phyloP scores from a whole-genome alignment of 306 rosid genomes.

The Prinsepia uniflora region DNA sequence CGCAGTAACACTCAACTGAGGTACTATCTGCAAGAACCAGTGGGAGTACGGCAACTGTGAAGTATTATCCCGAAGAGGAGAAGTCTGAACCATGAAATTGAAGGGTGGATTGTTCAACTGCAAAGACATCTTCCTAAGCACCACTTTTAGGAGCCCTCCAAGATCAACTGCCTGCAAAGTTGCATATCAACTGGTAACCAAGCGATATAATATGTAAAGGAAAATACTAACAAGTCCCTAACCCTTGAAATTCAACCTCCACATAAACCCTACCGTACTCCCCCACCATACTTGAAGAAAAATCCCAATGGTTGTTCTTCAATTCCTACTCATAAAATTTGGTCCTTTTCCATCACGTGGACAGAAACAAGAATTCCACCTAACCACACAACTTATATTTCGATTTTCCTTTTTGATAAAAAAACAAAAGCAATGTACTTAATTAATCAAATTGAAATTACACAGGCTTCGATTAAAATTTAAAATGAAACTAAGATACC shows the following conservation, averaged over 20 bases:
- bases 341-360: background rate
- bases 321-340: background rate
- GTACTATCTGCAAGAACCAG: constrained; percentile 79
- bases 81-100: constrained; percentile 73
- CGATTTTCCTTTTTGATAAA: background rate
- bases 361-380: no score
- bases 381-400: background rate
- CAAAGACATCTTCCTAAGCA: constrained; percentile 60
- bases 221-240: background rate
- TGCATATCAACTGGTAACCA: background rate
- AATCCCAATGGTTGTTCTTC: background rate
- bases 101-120: constrained; percentile 81
- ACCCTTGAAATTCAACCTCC: background rate
- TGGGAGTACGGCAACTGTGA: constrained; percentile 55
- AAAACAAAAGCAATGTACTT: background rate
- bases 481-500: background rate
- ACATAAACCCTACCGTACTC: background rate
- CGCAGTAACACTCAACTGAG: constrained; percentile 57
- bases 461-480: background rate
- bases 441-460: background rate
- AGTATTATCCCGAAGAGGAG: constrained; percentile 37
- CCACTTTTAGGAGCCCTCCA: constrained; percentile 65
- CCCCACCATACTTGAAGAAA: background rate
- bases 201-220: background rate
- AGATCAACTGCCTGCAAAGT: constrained; percentile 67